Base-by-base conservation (phyloP, 352 stramenopile species). In the Phytopythium oedochilum region DNA sequence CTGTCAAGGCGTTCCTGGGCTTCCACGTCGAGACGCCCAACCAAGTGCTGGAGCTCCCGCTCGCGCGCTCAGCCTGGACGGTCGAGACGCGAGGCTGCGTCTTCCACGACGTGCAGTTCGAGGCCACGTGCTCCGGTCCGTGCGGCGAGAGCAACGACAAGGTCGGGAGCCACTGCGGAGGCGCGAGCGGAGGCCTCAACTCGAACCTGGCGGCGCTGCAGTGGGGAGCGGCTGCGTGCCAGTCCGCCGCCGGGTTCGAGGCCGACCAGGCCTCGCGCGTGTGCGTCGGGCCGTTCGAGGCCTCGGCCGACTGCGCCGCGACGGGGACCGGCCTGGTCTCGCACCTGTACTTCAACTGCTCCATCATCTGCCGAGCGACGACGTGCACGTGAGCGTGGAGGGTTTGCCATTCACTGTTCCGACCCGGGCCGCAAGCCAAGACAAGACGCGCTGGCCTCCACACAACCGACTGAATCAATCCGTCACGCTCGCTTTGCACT, bases 21-120 rank as follows among this genome's bases (percentile, higher is more conserved):
- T 92, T 92, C 58, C 83, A 92, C 42, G 64, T 88, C 15, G 66
- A 88, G 32, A 88, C 79, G 0, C 55, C 78, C 4, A 92, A 89
- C 59, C 73, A 78, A n/a, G 73, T 89, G 51, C 11, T 90, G 0
- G 69, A 89, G 40, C 65, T 92, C 15, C 59, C 65, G 3, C 58
- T 35, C 25, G 61, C 65, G 28, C 66, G 66, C 31, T 66, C 77
- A 4, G 61, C 72, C 50, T 92, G 83, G 83, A 74, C 57, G 44
- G 80, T 92, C 14, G 54, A 71, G 53, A 92, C 83, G 22, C 73
- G 83, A 44, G 63, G 57, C 47, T 92, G 83, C 36, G 38, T 75
- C 26, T 86, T 83, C 51, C 32, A 48, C 3, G 70, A 89, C 43
- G 55, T 55, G 42, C 68, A 60, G 50, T 88, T 88, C 61, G 47